Conservation (phyloP, 176 grass and related monocot genomes). For the Panicum miliaceum region DNA sequence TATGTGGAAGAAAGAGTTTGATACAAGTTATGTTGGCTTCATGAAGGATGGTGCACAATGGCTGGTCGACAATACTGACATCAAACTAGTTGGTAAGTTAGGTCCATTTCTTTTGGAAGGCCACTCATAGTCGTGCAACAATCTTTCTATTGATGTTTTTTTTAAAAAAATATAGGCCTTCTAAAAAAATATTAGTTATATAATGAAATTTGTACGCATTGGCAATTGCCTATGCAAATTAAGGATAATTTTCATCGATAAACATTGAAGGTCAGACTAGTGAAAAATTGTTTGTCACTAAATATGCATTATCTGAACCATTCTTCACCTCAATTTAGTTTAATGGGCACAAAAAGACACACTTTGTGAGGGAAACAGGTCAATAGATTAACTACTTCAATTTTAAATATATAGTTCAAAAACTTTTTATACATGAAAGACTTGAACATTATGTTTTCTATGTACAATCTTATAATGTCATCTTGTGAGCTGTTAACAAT, state of each 20-base stretch:
- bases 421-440: background rate
- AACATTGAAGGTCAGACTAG: background rate
- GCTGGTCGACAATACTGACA: conserved; percentile 82
- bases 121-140: background rate
- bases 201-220: background rate
- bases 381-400: background rate
- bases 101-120: background rate
- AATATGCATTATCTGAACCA: background rate
- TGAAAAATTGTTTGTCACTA: background rate
- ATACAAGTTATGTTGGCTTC: conserved; percentile 82
- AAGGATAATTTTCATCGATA: background rate
- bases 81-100: conserved; percentile 83
- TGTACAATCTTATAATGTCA: background rate
- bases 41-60: conserved; percentile 88
- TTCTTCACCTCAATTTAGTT: background rate
- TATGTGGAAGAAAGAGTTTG: conserved; percentile 89
- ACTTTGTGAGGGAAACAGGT: background rate
- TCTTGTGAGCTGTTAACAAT: background rate
- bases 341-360: background rate
- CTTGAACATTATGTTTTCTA: background rate
- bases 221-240: background rate
- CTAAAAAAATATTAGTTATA: background rate
- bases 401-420: background rate
- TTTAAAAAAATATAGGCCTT: background rate
- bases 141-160: background rate